Evolutionary conservation across 2,329 filamentous ascomycete species (phyloP).

Genomic region (Stachybotrys elegans): DNA sequence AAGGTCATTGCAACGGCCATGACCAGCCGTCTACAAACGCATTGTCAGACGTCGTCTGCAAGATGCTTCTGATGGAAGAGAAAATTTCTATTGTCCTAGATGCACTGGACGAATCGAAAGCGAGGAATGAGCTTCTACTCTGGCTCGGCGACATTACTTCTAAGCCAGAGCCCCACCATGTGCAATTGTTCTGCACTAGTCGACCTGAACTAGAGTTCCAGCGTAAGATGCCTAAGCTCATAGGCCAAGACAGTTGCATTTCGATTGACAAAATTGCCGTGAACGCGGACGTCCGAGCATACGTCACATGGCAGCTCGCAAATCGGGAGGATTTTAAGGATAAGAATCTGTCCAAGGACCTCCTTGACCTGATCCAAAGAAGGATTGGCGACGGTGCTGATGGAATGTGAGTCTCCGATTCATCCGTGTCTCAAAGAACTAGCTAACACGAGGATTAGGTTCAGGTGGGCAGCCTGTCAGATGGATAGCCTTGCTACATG

Average conservation of each 20-base stretch:
- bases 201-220: not conserved
- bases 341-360: not conserved
- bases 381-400: not conserved
- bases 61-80: not conserved
- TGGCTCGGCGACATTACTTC: not conserved
- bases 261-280: not conserved
- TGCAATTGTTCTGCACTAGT: not conserved
- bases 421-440: not conserved
- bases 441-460: not conserved
- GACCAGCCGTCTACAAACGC: not conserved
- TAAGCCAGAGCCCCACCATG: not conserved
- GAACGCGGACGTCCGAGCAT: not conserved
- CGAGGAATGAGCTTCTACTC: not conserved
- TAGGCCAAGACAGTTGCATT: not conserved
- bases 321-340: not conserved
- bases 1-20: not conserved
- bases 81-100: not conserved
- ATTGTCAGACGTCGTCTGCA: not conserved
- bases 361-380: not conserved
- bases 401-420: not conserved
- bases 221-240: not conserved
- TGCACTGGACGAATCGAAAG: not conserved
- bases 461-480: constrained; percentile 1
- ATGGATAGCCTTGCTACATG: not conserved
- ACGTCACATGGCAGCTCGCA: not conserved